phyloP scores from a whole-genome alignment of 2,329 filamentous ascomycete genomes.

The Sclerotinia minor region DNA sequence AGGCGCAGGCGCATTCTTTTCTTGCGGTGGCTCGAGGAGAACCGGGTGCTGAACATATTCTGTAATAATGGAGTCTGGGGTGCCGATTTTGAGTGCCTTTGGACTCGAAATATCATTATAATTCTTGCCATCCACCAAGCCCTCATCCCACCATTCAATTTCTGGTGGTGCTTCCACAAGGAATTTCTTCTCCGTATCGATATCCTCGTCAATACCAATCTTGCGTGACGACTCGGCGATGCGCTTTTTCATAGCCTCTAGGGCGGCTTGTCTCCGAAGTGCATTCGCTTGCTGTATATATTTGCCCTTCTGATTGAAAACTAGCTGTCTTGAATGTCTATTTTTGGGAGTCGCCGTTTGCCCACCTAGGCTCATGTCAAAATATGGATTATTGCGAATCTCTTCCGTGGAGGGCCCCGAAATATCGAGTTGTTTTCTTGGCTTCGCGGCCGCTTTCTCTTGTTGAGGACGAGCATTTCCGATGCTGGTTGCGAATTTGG shows the following conservation, averaged over 20 bases:
- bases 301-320: slow-evolving; percentile 96
- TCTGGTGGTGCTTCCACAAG: slow-evolving; percentile 80
- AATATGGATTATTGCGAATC: slow-evolving; percentile 75
- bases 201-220: slow-evolving; percentile 89
- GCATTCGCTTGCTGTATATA: slow-evolving; percentile 94
- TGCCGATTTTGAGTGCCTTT: slow-evolving; percentile 68
- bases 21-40: slow-evolving; percentile 85
- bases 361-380: slow-evolving; percentile 66
- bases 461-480: slow-evolving; percentile 44
- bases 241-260: slow-evolving; percentile 92
- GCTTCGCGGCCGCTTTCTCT: slow-evolving; percentile 46
- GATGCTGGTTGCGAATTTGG: slow-evolving; percentile 45
- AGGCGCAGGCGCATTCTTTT: slow-evolving; percentile 72
- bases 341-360: slow-evolving; percentile 59
- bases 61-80: slow-evolving; percentile 83
- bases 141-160: slow-evolving; percentile 98
- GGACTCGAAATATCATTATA: slow-evolving; percentile 71
- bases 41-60: slow-evolving; percentile 92
- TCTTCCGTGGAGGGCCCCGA: slow-evolving; percentile 59
- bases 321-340: slow-evolving; percentile 71
- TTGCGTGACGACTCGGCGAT: slow-evolving; percentile 86
- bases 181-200: slow-evolving; percentile 87
- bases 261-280: slow-evolving; percentile 77
- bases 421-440: slow-evolving; percentile 55
- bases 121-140: slow-evolving; percentile 69